These are phyloP conservation scores for Mycogone perniciosa DNA, from an alignment of 2,329 filamentous ascomycete species.

Conservation along the genomic window DNA sequence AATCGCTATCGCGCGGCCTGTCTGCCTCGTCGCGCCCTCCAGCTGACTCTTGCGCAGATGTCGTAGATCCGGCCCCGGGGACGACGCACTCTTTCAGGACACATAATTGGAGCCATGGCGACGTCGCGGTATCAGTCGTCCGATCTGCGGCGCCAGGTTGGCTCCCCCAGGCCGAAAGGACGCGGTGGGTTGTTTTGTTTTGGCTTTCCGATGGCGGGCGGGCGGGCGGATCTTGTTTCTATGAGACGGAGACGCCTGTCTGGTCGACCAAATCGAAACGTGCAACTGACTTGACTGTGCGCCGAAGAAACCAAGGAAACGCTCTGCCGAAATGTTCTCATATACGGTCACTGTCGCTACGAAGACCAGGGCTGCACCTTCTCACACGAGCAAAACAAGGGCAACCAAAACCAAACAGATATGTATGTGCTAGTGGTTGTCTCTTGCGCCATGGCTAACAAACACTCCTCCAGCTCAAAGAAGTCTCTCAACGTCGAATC, in stretches of 20 bases:
- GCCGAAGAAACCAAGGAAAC: slow-evolving; percentile 74
- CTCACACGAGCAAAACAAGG: slow-evolving; percentile 73
- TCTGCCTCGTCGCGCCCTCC: slow-evolving; percentile 6
- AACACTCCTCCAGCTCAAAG: slow-evolving; percentile 41
- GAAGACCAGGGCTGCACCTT: slow-evolving; percentile 88
- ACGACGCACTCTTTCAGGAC: slow-evolving; percentile 21
- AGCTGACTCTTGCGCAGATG: slow-evolving; percentile 28
- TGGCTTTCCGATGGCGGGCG: no score
- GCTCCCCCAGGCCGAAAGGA: slow-evolving; percentile 51
- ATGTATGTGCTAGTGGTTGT: slow-evolving; percentile 34
- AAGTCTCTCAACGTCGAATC: slow-evolving; percentile 92
- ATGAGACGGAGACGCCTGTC: no score
- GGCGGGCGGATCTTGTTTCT: no score
- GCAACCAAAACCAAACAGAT: slow-evolving; percentile 38
- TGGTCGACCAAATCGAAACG: background rate
- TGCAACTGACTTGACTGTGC: slow-evolving; percentile 4
- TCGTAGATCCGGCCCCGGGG: slow-evolving; percentile 37
- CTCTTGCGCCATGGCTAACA: slow-evolving; percentile 2
- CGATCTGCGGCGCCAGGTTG: slow-evolving; percentile 47
- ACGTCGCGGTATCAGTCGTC: slow-evolving; percentile 39
- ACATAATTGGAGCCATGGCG: slow-evolving; percentile 35
- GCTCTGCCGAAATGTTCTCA: slow-evolving; percentile 84
- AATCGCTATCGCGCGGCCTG: background rate
- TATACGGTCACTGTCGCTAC: slow-evolving; percentile 89
- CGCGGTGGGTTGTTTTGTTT: slow-evolving; percentile 38